Base-by-base conservation (phyloP, 257 asterid species). In the Ilex asprella region DNA sequence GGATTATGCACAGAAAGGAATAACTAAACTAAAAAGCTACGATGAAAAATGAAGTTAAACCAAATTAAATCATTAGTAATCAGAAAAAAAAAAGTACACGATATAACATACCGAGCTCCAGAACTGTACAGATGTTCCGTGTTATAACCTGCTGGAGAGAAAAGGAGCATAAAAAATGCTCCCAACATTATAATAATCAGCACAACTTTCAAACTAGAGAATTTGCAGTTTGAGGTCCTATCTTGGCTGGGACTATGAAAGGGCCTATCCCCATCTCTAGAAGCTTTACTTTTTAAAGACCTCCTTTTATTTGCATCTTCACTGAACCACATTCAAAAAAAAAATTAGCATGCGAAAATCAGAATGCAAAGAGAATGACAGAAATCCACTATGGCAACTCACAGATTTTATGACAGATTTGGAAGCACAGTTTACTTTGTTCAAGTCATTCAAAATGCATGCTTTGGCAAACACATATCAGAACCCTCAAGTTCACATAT, bases 291-390 rank as follows among this genome's bases (percentile, higher is more conserved):
- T 74, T 95, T 77, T 16, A 78, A 51, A 51, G 70, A 76, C 81
- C 81, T 91, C 64, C 83, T 79, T 74, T 71, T 84, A 83, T 69
- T 84, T 54, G 76, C 62, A 49, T 88, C 89, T 71, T 86, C 98
- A 35, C 98, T 86, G 86, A 72, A 79, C 46, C 59, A 69, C 63
- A 56, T 7, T 14, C 57, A 10, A 53, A n/a, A 53, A 53, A 53
- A 7, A 53, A 4, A 7, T n/a, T 11, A 12, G 16, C 54, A 49
- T 21, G 27, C 1, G 27, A 21, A 21, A 21, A 21, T 21, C 27
- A 21, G 27, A 21, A 21, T 21, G 27, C 27, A 35, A 3, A 35
- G 8, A 3, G 41, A 35, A 35, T 35, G 41, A 35, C 8, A 35
- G 41, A 3, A 0, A 35, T 35, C 7, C 41, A 35, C 8, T 35